A percentile compares a stretch with the other conserved stretches of the same genome.
Evolutionary conservation across 305 asterid species (phyloP).

Genomic region (Salvia sclarea): DNA sequence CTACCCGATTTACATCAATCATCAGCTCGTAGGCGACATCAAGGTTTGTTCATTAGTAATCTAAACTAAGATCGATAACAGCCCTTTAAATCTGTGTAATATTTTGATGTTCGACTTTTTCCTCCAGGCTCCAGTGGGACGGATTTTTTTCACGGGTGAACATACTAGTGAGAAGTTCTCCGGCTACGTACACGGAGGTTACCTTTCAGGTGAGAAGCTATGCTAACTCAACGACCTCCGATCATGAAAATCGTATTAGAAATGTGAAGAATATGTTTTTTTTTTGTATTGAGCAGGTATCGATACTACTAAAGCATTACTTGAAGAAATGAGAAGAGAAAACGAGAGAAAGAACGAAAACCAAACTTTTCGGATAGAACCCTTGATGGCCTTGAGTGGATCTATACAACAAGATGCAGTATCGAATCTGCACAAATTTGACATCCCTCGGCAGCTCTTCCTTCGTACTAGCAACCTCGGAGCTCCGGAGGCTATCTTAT

Average conservation of each 20-base stretch:
- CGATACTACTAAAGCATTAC: constrained; percentile 63
- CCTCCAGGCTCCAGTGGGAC: constrained; percentile 82
- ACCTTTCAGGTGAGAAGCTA: constrained; percentile 66
- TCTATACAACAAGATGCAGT: constrained; percentile 59
- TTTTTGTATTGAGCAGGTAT: constrained; percentile 52
- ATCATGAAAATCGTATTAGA: not conserved
- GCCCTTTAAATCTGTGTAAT: not conserved
- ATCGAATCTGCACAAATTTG: constrained; percentile 57
- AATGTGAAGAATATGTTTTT: not conserved
- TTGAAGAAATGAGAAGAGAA: constrained; percentile 46
- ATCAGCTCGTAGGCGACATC: constrained; percentile 59
- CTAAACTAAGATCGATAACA: not conserved
- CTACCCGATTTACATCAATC: constrained; percentile 68
- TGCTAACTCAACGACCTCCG: not conserved
- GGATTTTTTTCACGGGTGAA: constrained; percentile 86
- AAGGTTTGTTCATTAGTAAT: constrained; percentile 50
- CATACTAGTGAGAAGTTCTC: constrained; percentile 84
- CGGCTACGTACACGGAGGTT: constrained; percentile 91
- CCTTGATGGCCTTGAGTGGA: constrained; percentile 59
- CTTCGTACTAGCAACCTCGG: constrained; percentile 46
- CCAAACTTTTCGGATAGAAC: constrained; percentile 57
- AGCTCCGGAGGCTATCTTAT: constrained; percentile 60
- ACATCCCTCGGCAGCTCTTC: constrained; percentile 55
- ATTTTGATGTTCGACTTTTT: not conserved
- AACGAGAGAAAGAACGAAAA: constrained; percentile 38